phyloP scores from a whole-genome alignment of 106 monocot genomes.

The Alisma plantagoaquatica region DNA sequence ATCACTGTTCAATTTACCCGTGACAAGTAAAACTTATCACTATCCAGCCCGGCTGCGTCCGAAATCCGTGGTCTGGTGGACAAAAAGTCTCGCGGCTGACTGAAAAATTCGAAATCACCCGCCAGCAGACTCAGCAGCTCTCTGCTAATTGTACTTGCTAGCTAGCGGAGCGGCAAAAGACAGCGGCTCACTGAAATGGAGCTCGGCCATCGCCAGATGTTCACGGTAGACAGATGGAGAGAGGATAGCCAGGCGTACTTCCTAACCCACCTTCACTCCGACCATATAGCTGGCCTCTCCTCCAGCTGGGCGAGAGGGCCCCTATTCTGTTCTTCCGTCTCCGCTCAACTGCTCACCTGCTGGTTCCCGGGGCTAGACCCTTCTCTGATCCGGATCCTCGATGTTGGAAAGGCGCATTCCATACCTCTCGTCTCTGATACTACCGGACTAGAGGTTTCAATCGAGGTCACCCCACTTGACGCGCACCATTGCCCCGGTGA shows the following conservation, averaged over 20 bases:
- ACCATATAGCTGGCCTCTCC: conserved; percentile 70
- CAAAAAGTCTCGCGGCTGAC: too few relatives aligned
- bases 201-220: conserved; percentile 10
- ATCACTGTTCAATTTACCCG: too few relatives aligned
- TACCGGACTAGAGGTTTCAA: conserved; percentile 16
- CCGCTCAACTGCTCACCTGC: conserved; percentile 46
- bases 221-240: conserved; percentile 67
- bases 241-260: conserved; percentile 74
- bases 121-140: too few relatives aligned
- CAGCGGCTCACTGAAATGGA: too few relatives aligned
- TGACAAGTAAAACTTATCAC: too few relatives aligned
- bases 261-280: conserved; percentile 87
- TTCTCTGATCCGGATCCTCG: conserved; percentile 41
- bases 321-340: conserved; percentile 64
- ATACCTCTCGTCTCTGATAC: conserved; percentile 28
- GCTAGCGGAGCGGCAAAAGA: too few relatives aligned
- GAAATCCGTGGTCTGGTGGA: too few relatives aligned
- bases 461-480: conserved; percentile 63
- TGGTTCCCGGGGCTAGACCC: conserved; percentile 50
- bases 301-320: conserved; percentile 48
- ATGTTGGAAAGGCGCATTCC: conserved; percentile 23
- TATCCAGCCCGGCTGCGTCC: too few relatives aligned
- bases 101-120: too few relatives aligned
- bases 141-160: too few relatives aligned
- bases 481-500: conserved; percentile 78